Evolutionary conservation across 768 basidiomycete species (phyloP).

Genomic region (Sarcomyxa edulis): DNA sequence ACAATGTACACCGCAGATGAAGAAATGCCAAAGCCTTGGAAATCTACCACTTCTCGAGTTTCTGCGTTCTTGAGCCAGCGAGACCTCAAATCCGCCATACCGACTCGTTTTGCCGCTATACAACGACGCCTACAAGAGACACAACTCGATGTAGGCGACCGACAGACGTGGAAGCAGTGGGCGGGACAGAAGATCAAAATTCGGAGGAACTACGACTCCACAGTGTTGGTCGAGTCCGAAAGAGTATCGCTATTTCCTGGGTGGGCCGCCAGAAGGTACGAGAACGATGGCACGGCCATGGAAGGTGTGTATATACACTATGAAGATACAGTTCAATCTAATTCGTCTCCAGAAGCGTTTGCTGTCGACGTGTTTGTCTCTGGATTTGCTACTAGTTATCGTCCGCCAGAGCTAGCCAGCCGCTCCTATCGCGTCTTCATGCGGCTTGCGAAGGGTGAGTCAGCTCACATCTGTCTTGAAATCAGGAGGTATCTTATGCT

Average conservation of each 20-base stretch:
- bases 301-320: conserved; percentile 19
- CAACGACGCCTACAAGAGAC: no score
- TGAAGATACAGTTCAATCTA: neutral
- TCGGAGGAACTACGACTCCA: conserved; percentile 13
- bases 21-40: no score
- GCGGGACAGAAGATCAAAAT: conserved; percentile 50
- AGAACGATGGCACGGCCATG: conserved; percentile 10
- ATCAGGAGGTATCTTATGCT: neutral
- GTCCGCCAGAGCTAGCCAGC: conserved; percentile 53
- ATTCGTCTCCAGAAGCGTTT: conserved; percentile 41
- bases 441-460: conserved; percentile 71
- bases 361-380: conserved; percentile 71
- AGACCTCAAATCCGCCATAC: no score
- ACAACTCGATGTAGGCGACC: no score
- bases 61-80: no score
- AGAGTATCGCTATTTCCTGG: conserved; percentile 69
- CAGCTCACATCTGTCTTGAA: conserved; percentile 7
- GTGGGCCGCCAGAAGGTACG: conserved; percentile 63
- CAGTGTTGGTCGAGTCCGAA: conserved; percentile 25
- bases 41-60: no score
- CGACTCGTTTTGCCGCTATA: no score
- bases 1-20: no score
- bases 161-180: conserved; percentile 57
- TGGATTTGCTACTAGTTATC: conserved; percentile 65
- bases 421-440: conserved; percentile 77